Base-by-base conservation (phyloP, 1,139 yeast species). In the Sporopachydermia cereana region DNA sequence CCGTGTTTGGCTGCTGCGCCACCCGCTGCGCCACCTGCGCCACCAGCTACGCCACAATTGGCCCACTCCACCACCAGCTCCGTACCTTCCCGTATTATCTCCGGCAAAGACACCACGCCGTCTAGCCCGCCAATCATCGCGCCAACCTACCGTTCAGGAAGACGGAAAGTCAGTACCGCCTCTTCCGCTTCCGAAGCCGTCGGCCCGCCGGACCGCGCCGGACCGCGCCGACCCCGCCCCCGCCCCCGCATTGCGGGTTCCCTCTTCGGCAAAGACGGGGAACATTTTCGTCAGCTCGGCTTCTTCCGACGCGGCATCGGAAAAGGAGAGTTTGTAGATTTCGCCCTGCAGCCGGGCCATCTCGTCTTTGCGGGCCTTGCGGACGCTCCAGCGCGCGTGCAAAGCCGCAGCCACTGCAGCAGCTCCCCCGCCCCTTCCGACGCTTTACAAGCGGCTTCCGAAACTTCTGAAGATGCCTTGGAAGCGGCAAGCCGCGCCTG, bases 191-290 rank as follows among this genome's bases (percentile, higher is more conserved):
- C 39, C 22, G 18, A 25, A 12, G 18, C 39, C 39, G 18, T 7
- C 22, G n/a, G n/a, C n/a, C n/a, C n/a, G n/a, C n/a, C n/a, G n/a
- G n/a, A n/a, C n/a, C n/a, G n/a, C n/a, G n/a, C n/a, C n/a, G n/a
- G n/a, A n/a, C n/a, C n/a, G n/a, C n/a, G n/a, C n/a, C n/a, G n/a
- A n/a, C n/a, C n/a, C n/a, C n/a, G n/a, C n/a, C n/a, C n/a, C n/a
- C n/a, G n/a, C n/a, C n/a, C n/a, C n/a, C n/a, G n/a, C n/a, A n/a
- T n/a, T n/a, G n/a, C n/a, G n/a, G n/a, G n/a, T n/a, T n/a, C 49
- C 49, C 3, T 57, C 64, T 3, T 82, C 85, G 43, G 86, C 96
- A 54, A 76, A 86, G 56, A 86, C 96, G 0, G 97, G 97, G 71
- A 91, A 91, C 63, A 89, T 61, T 24, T 61, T 59, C 55, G 67